Percentiles rank a stretch among this genome's conserved stretches.
Evolutionary conservation across 805 yeast species (phyloP).

Genomic region (Kodamaea sagamina): DNA sequence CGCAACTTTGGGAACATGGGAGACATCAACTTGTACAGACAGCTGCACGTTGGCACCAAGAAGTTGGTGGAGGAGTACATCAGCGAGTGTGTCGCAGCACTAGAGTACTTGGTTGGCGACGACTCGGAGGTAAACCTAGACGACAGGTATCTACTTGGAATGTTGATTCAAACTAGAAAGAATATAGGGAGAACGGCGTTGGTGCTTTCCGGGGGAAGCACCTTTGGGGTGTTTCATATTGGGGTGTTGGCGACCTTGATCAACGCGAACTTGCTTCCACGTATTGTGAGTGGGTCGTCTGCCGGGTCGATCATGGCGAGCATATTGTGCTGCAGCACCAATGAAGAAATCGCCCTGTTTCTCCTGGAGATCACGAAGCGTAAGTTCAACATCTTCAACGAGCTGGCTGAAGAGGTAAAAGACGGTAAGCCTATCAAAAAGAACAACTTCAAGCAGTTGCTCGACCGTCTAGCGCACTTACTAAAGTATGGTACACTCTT

Average conservation of each 20-base stretch:
- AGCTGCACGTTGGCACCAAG: conserved; percentile 85
- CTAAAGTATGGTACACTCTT: conserved; percentile 88
- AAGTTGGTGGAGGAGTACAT: conserved; percentile 78
- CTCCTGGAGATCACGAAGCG: conserved; percentile 62
- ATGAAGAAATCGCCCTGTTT: conserved; percentile 63
- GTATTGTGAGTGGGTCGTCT: conserved; percentile 89
- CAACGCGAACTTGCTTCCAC: conserved; percentile 75
- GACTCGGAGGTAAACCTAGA: conserved; percentile 49
- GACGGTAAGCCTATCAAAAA: conserved; percentile 43
- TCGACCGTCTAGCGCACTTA: conserved; percentile 49
- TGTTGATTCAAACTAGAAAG: conserved; percentile 82
- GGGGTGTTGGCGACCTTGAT: conserved; percentile 84
- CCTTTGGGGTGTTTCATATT: conserved; percentile 88
- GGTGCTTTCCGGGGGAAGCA: conserved; percentile 94
- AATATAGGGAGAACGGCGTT: conserved; percentile 93
- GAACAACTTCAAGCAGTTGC: conserved; percentile 52
- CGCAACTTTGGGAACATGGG: conserved; percentile 89
- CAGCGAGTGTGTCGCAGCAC: conserved; percentile 63
- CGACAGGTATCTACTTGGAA: conserved; percentile 69
- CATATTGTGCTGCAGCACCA: conserved; percentile 76
- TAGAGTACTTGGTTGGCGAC: conserved; percentile 42
- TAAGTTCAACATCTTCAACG: conserved; percentile 52
- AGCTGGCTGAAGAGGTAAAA: conserved; percentile 18
- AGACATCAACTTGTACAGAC: conserved; percentile 71
- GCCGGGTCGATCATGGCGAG: conserved; percentile 96